Conservation (phyloP, 1,284 basidiomycete species). For the Cutaneotrichosporon cutaneum region DNA sequence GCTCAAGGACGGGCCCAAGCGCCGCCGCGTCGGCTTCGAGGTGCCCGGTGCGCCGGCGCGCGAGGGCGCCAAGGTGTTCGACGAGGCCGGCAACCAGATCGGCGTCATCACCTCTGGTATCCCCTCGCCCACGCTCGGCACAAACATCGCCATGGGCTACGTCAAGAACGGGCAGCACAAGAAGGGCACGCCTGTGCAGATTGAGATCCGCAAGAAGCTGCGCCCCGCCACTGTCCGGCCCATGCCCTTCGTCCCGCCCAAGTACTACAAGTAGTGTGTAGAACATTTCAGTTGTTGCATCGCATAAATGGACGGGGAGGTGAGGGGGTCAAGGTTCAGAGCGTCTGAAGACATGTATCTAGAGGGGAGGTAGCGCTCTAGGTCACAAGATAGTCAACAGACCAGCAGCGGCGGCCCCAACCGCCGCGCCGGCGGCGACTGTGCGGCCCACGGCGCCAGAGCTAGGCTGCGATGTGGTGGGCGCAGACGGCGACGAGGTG, state of each 20-base stretch:
- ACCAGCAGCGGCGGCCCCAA: not conserved
- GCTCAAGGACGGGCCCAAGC: conserved; percentile 73
- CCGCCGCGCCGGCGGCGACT: not conserved
- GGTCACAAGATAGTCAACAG: not conserved
- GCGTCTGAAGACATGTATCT: no score
- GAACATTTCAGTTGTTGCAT: not conserved
- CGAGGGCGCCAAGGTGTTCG: conserved; percentile 77
- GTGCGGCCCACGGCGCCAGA: not conserved
- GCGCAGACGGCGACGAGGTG: not conserved
- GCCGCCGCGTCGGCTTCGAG: conserved; percentile 78
- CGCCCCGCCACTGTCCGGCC: conserved; percentile 46
- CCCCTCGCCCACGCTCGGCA: conserved; percentile 82
- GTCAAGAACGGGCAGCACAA: conserved; percentile 80
- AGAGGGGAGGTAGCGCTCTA: no score
- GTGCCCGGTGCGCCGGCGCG: conserved; percentile 84
- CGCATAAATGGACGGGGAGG: not conserved
- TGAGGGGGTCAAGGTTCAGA: not conserved
- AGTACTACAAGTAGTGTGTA: conserved; percentile 49
- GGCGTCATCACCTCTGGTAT: conserved; percentile 89
- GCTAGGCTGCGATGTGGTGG: not conserved
- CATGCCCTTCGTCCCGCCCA: conserved; percentile 55
- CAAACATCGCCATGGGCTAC: conserved; percentile 97
- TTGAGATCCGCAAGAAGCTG: conserved; percentile 54
- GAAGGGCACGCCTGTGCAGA: conserved; percentile 70
- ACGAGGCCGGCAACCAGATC: conserved; percentile 61